Evolutionary conservation across 1,139 yeast genomes (phyloP).

Genomic region (Petasospora fabianii): DNA sequence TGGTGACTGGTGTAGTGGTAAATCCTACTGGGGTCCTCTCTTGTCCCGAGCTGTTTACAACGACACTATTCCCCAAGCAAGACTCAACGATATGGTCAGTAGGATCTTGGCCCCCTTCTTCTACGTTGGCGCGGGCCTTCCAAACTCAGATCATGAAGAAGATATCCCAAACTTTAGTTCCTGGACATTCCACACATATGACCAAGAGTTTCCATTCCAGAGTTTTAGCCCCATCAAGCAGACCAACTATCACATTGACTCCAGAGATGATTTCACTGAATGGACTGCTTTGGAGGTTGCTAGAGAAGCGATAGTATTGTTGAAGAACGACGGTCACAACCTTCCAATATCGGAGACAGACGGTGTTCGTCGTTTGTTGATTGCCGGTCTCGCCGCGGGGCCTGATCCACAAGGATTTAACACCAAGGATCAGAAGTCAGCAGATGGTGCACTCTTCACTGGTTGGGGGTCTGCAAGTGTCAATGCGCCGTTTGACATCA

Average conservation of each 20-base stretch:
- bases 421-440: constrained; percentile 47
- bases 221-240: constrained; percentile 51
- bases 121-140: constrained; percentile 38
- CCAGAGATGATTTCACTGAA: constrained; percentile 46
- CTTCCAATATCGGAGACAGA: constrained; percentile 47
- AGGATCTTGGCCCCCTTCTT: constrained; percentile 58
- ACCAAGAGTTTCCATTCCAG: constrained; percentile 49
- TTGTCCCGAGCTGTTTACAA: constrained; percentile 54
- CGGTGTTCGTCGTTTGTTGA: constrained; percentile 41
- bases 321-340: constrained; percentile 47
- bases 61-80: constrained; percentile 50
- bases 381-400: constrained; percentile 49
- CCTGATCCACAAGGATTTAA: constrained; percentile 46
- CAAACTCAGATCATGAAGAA: constrained; percentile 27
- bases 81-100: constrained; percentile 61
- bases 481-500: constrained; percentile 48
- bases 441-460: constrained; percentile 44
- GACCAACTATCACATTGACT: constrained; percentile 55
- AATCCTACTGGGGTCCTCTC: constrained; percentile 56
- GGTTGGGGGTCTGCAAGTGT: constrained; percentile 56
- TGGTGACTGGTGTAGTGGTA: constrained; percentile 51
- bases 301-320: constrained; percentile 51
- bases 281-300: constrained; percentile 52
- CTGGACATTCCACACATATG: constrained; percentile 55
- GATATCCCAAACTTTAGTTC: constrained; percentile 55